Conservation (phyloP, 495 filamentous ascomycete species). For the Achaetomiella virescens region DNA sequence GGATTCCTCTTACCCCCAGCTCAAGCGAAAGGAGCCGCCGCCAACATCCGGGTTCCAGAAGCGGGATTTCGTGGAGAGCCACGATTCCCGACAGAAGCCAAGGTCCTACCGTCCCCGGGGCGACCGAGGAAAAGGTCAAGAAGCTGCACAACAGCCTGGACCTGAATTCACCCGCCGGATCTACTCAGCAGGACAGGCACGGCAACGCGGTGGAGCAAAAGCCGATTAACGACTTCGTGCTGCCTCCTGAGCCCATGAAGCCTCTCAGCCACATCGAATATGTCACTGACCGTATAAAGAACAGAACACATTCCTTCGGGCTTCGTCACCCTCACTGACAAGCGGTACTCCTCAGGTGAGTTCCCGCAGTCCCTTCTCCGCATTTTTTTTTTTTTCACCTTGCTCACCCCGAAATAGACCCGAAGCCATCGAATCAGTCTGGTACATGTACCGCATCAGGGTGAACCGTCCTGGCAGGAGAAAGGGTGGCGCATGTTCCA, state of each 20-base stretch:
- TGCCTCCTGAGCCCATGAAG: conserved; percentile 27
- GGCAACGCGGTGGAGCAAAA: not conserved
- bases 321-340: conserved; percentile 51
- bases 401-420: conserved; percentile 45
- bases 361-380: conserved; percentile 1
- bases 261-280: conserved; percentile 59
- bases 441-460: conserved; percentile 91
- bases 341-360: conserved; percentile 71
- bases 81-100: not conserved
- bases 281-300: conserved; percentile 50
- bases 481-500: conserved; percentile 90
- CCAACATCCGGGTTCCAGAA: not conserved
- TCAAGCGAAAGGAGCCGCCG: conserved; percentile 6
- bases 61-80: conserved; percentile 2
- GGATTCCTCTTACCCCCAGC: not conserved
- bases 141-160: conserved; percentile 1
- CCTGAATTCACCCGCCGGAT: not conserved
- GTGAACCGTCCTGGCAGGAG: conserved; percentile 70
- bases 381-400: no score
- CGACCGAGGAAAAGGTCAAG: not conserved
- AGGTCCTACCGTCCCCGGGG: no score
- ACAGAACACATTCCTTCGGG: conserved; percentile 62
- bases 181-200: no score
- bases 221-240: conserved; percentile 4
- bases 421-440: conserved; percentile 91